These are phyloP conservation scores for Schoenoplectus triqueter DNA, from an alignment of 202 grass and related monocot genomes.

Conservation along the genomic window DNA sequence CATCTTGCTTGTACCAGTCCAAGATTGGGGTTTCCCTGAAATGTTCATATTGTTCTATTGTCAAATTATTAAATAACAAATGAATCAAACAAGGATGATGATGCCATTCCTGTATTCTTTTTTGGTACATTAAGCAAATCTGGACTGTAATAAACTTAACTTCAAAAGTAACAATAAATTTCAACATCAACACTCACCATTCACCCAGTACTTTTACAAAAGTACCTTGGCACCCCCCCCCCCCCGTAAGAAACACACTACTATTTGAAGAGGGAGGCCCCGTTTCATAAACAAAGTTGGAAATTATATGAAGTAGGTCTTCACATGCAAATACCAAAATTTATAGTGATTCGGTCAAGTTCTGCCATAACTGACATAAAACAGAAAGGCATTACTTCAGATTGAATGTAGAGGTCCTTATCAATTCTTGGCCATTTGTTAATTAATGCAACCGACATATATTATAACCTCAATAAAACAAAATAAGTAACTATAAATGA, in stretches of 20 bases:
- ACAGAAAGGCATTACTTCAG: not conserved
- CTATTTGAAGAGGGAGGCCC: not conserved
- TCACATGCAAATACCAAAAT: not conserved
- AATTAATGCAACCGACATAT: conserved; percentile 1
- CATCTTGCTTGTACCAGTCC: conserved; percentile 72
- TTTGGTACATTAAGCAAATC: not conserved
- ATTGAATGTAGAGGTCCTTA: not conserved
- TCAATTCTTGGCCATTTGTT: not conserved
- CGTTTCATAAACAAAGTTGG: not conserved
- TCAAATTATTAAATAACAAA: not conserved
- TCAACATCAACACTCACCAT: not conserved
- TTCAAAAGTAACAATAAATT: not conserved
- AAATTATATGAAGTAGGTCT: not conserved
- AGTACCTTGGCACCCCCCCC: not conserved
- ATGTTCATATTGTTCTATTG: not conserved
- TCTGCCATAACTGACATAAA: not conserved
- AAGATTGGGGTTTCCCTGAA: conserved; percentile 66
- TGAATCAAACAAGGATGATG: not conserved
- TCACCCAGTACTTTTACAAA: not conserved
- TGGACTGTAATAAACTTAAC: not conserved
- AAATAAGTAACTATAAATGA: not conserved
- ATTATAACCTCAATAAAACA: not conserved
- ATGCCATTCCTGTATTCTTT: not conserved
- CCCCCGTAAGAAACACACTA: not conserved
- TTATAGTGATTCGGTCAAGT: not conserved